phyloP scores from a whole-genome alignment of 73 alveolate genomes.

The Paramecium pentaurelia region DNA sequence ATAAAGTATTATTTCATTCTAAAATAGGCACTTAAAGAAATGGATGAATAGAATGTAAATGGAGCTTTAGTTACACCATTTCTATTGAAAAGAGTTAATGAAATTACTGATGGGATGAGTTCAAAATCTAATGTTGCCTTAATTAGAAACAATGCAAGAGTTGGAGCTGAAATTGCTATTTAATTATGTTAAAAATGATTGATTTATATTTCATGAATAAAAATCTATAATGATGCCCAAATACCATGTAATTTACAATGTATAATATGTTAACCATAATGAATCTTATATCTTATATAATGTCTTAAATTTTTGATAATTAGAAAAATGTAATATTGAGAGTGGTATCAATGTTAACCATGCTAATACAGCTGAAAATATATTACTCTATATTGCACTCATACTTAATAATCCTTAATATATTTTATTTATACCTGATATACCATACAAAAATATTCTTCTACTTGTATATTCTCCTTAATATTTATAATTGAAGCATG shows the following conservation, averaged over 20 bases:
- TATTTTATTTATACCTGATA: neutral
- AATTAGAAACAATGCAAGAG: constrained; percentile 85
- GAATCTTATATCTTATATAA: neutral
- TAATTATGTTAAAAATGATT: constrained; percentile 50
- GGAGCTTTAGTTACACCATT: constrained; percentile 89
- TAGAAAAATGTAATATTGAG: neutral
- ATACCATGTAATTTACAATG: neutral
- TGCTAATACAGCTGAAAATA: neutral
- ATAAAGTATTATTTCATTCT: constrained; percentile 72
- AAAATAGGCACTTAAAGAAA: constrained; percentile 62
- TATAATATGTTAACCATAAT: neutral
- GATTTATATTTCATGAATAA: neutral
- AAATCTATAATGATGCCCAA: neutral
- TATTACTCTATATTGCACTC: neutral
- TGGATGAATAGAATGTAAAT: constrained; percentile 66
- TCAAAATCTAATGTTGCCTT: constrained; percentile 83
- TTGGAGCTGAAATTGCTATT: constrained; percentile 85
- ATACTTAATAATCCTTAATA: neutral
- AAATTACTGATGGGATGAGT: constrained; percentile 83
- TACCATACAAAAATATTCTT: neutral
- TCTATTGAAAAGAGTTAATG: constrained; percentile 87
- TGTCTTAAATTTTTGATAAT: neutral
- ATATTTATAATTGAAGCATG: neutral
- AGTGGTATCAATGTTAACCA: constrained; percentile 8
- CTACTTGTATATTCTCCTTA: neutral